phyloP scores from a whole-genome alignment of 1,284 basidiomycete species.

The Ceratobasidium sp. region DNA sequence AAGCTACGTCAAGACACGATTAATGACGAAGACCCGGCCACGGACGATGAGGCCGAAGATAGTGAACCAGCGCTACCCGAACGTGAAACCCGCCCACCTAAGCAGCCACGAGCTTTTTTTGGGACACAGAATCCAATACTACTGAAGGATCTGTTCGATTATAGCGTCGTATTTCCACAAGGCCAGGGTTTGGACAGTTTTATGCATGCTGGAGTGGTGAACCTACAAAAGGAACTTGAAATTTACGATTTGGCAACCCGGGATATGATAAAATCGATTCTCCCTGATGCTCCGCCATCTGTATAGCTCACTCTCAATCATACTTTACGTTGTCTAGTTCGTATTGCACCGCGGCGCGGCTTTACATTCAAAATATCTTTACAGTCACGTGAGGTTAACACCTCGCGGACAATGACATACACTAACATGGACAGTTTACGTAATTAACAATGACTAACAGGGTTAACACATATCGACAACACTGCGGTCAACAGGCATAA shows the following conservation, averaged over 20 bases:
- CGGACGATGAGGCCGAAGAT: not conserved
- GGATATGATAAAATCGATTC: not conserved
- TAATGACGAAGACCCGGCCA: not conserved
- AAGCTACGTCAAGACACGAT: not conserved
- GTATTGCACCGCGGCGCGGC: too few species aligned
- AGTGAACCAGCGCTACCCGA: not conserved
- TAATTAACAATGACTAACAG: too few species aligned
- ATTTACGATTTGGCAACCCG: slow-evolving; percentile 1
- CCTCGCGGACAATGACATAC: too few species aligned
- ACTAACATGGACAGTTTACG: too few species aligned
- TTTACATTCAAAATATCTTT: too few species aligned
- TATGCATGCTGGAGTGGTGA: not conserved
- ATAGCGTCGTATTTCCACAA: not conserved
- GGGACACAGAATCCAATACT: not conserved
- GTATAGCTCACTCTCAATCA: too few species aligned
- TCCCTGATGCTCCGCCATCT: not conserved
- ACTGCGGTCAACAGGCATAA: too few species aligned
- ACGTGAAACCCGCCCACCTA: not conserved
- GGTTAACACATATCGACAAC: too few species aligned
- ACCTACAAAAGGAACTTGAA: slow-evolving; percentile 1
- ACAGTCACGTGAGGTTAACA: too few species aligned
- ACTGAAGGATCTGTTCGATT: not conserved
- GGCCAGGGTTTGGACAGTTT: not conserved
- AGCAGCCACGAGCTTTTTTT: not conserved
- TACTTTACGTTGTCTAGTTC: too few species aligned